Evolutionary conservation across 257 asterid species (phyloP).

Genomic region (Scutellaria barbata): DNA sequence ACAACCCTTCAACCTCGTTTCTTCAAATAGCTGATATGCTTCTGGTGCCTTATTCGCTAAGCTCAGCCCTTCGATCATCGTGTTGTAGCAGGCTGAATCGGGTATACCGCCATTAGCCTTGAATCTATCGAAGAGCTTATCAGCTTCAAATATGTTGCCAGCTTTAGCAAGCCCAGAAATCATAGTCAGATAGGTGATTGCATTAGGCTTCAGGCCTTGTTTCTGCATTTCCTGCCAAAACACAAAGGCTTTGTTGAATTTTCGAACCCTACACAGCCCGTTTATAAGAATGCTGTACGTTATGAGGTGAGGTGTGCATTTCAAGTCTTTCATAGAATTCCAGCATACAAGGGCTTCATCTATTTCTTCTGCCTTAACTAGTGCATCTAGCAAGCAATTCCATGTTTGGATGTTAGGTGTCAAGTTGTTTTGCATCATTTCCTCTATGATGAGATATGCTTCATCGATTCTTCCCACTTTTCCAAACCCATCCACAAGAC

Average conservation of each 20-base stretch:
- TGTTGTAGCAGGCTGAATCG: constrained; percentile 89
- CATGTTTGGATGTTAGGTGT: constrained; percentile 83
- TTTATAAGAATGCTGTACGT: constrained; percentile 82
- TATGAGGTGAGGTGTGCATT: constrained; percentile 64
- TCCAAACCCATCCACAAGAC: constrained; percentile 93
- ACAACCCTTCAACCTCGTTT: constrained; percentile 82
- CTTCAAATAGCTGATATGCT: constrained; percentile 82
- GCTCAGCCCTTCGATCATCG: constrained; percentile 90
- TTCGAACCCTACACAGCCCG: constrained; percentile 80
- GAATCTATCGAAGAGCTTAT: constrained; percentile 68
- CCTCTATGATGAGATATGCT: constrained; percentile 92
- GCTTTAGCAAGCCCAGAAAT: constrained; percentile 96
- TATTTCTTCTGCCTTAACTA: constrained; percentile 88
- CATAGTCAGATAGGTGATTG: constrained; percentile 77
- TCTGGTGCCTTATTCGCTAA: constrained; percentile 73
- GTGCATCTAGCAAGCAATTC: constrained; percentile 96
- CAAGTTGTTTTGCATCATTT: constrained; percentile 81
- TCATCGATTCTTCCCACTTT: constrained; percentile 96
- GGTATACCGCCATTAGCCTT: constrained; percentile 83
- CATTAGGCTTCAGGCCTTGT: constrained; percentile 80
- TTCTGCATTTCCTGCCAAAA: constrained; percentile 99
- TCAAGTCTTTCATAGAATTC: constrained; percentile 86
- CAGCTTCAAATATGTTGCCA: constrained; percentile 82
- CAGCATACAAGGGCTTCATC: constrained; percentile 95
- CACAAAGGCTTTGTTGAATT: constrained; percentile 94